Base-by-base conservation (phyloP, 495 filamentous ascomycete genomes). In the Xylaria scruposa region DNA sequence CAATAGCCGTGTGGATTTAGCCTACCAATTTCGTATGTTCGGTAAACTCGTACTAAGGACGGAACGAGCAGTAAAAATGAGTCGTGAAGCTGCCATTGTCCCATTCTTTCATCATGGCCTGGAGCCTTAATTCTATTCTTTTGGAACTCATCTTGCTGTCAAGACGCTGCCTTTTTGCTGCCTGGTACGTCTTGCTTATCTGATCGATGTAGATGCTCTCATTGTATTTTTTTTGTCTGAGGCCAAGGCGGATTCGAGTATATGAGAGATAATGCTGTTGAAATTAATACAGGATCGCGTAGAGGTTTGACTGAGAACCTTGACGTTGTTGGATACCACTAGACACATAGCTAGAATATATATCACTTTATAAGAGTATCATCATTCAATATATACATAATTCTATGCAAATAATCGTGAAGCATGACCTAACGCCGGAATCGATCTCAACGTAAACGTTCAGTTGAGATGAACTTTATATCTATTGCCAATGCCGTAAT, bases 1-100 rank as follows among this genome's bases (percentile, higher is more conserved):
- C 94, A 77, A 97, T 97, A 61, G 94, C 94, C 0, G 94, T 97
- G 82, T 97, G 95, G 72, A 97, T 97, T n/a, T n/a, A n/a, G n/a
- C n/a, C n/a, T 47, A 1, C 6, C 4, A 1, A 46, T 17, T 46
- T 15, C 15, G 3, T 46, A 46, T 17, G 15, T 17, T 15, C 42
- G 15, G 4, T 15, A 44, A 44, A 44, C 9, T 44, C 2, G 42
- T 13, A 13, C 4, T 2, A 15, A 6, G 15, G 44, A 19, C 17
- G 15, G 13, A n/a, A 31, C 29, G 29, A 31, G 12, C 13, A 44
- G 12, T 17, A 3, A 44, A 44, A 44, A 4, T 44, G 49, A 53
- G n/a, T 31, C 61, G 81, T 77, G 82, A 94, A 94, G 3, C 68
- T 86, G 59, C 81, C 84, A 17, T 75, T 72, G 38, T 85, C 83